Conservation (phyloP, 2,329 filamentous ascomycete species). For the Diaporthe citri region DNA sequence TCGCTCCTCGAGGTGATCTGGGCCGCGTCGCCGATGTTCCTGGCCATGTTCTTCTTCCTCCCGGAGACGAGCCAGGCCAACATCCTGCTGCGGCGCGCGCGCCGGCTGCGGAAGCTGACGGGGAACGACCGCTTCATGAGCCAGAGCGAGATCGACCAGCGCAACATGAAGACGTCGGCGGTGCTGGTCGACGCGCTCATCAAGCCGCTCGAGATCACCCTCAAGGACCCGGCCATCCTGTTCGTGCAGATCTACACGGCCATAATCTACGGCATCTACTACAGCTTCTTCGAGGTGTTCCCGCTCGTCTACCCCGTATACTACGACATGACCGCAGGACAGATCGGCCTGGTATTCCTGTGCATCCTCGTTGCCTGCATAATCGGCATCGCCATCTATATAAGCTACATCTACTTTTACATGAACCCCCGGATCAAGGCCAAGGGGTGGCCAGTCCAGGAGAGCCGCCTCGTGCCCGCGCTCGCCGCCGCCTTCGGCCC, state of each 20-base stretch:
- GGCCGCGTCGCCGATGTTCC: slow-evolving; percentile 68
- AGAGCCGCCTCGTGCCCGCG: slow-evolving; percentile 68
- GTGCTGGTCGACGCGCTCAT: slow-evolving; percentile 69
- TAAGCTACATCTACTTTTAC: slow-evolving; percentile 64
- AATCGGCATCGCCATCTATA: slow-evolving; percentile 63
- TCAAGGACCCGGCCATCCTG: slow-evolving; percentile 72
- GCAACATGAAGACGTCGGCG: slow-evolving; percentile 60
- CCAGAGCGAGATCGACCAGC: slow-evolving; percentile 74
- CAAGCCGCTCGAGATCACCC: slow-evolving; percentile 70
- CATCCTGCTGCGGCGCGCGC: slow-evolving; percentile 72
- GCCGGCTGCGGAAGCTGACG: slow-evolving; percentile 71
- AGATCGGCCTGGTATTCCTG: slow-evolving; percentile 71
- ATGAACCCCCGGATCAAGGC: slow-evolving; percentile 63
- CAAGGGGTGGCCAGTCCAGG: slow-evolving; percentile 64
- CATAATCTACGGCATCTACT: slow-evolving; percentile 73
- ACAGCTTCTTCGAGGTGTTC: slow-evolving; percentile 76
- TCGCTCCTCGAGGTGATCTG: slow-evolving; percentile 74
- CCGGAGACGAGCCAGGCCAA: slow-evolving; percentile 73
- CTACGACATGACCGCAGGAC: slow-evolving; percentile 71
- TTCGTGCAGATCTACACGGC: slow-evolving; percentile 73
- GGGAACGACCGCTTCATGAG: slow-evolving; percentile 69
- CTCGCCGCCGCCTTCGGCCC: slow-evolving; percentile 65
- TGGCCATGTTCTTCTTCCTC: slow-evolving; percentile 72
- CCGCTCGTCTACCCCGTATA: slow-evolving; percentile 71
- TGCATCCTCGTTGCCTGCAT: slow-evolving; percentile 70